Percentiles rank a stretch among this genome's conserved stretches.
These are phyloP conservation scores for Thelonectria rubi DNA, from an alignment of 2,329 filamentous ascomycete species.

Conservation along the genomic window DNA sequence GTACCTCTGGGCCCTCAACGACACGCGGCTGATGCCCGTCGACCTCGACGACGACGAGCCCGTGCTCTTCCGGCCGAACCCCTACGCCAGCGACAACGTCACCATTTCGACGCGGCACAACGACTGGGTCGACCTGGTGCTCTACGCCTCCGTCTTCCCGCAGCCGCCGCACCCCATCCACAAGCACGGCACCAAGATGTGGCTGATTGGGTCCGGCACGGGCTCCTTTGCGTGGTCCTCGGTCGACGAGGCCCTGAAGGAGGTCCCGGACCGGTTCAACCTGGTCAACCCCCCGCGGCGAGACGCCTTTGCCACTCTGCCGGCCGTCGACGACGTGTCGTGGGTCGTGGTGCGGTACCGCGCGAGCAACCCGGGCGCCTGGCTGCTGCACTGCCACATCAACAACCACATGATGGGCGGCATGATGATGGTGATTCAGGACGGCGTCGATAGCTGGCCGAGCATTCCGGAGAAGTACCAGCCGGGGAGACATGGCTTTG, in stretches of 20 bases:
- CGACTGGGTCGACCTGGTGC: constrained; percentile 66
- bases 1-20: constrained; percentile 64
- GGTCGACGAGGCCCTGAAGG: constrained; percentile 60
- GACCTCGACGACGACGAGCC: constrained; percentile 51
- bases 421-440: constrained; percentile 63
- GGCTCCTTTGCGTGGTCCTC: constrained; percentile 62
- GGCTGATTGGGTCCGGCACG: constrained; percentile 60
- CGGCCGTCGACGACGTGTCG: constrained; percentile 30
- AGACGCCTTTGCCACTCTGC: constrained; percentile 51
- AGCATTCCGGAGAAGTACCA: constrained; percentile 51
- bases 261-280: constrained; percentile 63
- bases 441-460: constrained; percentile 57
- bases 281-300: constrained; percentile 62
- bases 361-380: constrained; percentile 61
- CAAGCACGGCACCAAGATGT: constrained; percentile 71
- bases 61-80: constrained; percentile 56
- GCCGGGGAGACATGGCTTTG: neutral
- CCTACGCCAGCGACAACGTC: constrained; percentile 51
- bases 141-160: constrained; percentile 53
- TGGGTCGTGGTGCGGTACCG: constrained; percentile 64
- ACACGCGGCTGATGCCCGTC: constrained; percentile 51
- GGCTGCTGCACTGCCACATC: constrained; percentile 66
- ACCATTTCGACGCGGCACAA: constrained; percentile 57
- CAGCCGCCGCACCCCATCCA: constrained; percentile 68
- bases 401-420: constrained; percentile 62